A percentile compares a stretch with the other conserved stretches of the same genome.
These are phyloP conservation scores for Arthrobotrys conoides DNA, from an alignment of 2,329 filamentous ascomycete species.

Conservation along the genomic window DNA sequence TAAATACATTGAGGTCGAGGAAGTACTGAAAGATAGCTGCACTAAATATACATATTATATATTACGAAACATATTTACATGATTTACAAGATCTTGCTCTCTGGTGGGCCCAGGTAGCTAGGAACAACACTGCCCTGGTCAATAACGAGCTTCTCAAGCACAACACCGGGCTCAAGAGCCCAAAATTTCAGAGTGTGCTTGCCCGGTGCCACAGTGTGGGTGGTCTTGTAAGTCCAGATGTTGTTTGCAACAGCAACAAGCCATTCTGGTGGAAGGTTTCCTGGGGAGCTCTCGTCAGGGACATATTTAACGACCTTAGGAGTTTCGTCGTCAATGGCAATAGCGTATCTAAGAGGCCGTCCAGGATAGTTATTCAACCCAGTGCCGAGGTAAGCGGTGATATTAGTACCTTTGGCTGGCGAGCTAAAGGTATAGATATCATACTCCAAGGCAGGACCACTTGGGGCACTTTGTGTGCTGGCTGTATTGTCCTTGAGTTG, in stretches of 20 bases:
- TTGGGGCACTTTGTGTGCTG: conserved; percentile 70
- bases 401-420: conserved; percentile 67
- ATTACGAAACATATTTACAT: conserved; percentile 20
- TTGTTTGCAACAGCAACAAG: conserved; percentile 70
- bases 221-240: conserved; percentile 70
- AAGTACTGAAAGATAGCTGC: not conserved
- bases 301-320: conserved; percentile 68
- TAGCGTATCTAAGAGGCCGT: conserved; percentile 70
- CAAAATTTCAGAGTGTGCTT: conserved; percentile 69
- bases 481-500: conserved; percentile 72
- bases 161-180: conserved; percentile 69
- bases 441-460: conserved; percentile 73
- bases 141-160: conserved; percentile 66
- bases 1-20: not conserved
- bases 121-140: conserved; percentile 65
- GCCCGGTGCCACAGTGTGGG: conserved; percentile 66
- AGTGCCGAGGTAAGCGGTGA: conserved; percentile 70
- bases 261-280: conserved; percentile 71
- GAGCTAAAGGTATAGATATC: conserved; percentile 75
- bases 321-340: conserved; percentile 69
- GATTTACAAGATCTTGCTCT: conserved; percentile 64
- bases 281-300: conserved; percentile 66
- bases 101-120: conserved; percentile 66
- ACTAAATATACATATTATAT: conserved; percentile 17
- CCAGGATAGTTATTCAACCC: conserved; percentile 71